A percentile compares a stretch with the other conserved stretches of the same genome.
phyloP scores from a whole-genome alignment of 1,284 basidiomycete genomes.

The Sphaerobolus stellatus region DNA sequence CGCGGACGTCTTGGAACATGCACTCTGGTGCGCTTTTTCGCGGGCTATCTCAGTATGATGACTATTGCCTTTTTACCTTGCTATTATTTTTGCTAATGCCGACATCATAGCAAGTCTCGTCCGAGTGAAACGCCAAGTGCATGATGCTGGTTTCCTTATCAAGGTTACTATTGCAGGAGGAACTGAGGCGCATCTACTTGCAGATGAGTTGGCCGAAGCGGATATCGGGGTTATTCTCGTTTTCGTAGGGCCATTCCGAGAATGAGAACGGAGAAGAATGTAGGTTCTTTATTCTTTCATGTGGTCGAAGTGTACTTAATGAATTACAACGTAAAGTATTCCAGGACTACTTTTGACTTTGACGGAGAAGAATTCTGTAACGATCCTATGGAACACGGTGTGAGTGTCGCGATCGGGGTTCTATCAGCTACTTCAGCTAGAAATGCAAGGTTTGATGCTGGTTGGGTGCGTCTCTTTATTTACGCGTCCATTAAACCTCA shows the following conservation, averaged over 20 bases:
- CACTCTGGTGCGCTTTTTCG: slow-evolving; percentile 23
- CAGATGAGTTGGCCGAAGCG: slow-evolving; percentile 66
- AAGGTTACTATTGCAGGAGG: slow-evolving; percentile 61
- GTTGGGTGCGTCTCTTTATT: slow-evolving; percentile 32
- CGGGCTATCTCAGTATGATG: too few species aligned
- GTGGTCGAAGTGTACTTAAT: not conserved
- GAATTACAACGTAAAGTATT: slow-evolving; percentile 26
- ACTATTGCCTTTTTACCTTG: too few species aligned
- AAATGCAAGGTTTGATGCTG: slow-evolving; percentile 48
- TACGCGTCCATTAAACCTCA: not conserved
- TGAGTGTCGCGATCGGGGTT: slow-evolving; percentile 48
- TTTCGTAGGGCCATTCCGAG: slow-evolving; percentile 55
- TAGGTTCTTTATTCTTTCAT: slow-evolving; percentile 25
- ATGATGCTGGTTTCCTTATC: slow-evolving; percentile 51
- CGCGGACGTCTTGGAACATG: slow-evolving; percentile 29
- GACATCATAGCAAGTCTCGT: slow-evolving; percentile 77
- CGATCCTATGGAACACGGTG: slow-evolving; percentile 37
- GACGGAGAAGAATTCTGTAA: slow-evolving; percentile 36
- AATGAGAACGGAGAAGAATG: slow-evolving; percentile 71
- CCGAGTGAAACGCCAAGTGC: slow-evolving; percentile 67
- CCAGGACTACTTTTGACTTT: slow-evolving; percentile 49
- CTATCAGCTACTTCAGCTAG: slow-evolving; percentile 38
- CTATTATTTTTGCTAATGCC: slow-evolving; percentile 68
- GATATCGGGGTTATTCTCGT: slow-evolving; percentile 73
- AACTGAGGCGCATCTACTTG: slow-evolving; percentile 72